Evolutionary conservation across 805 yeast genomes (phyloP), one percentile per base, ranked within the genome.

Genomic region (Starmerella stellata): DNA sequence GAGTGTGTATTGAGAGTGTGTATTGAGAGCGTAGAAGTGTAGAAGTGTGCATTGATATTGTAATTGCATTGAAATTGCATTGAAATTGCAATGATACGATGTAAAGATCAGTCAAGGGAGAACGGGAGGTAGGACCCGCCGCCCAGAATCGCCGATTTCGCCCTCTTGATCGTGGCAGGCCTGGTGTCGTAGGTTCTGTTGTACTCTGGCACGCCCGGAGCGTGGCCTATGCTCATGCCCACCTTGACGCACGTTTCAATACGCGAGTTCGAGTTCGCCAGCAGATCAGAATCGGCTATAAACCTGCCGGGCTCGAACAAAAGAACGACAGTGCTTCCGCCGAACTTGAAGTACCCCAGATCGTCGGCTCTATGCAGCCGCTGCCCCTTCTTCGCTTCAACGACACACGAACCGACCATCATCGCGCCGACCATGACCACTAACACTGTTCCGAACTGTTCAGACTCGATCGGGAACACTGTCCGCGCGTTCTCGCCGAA

Each of bases 371-470:
- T 65, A 7, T 58, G 50, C 3, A 87, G 64, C 0, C 38, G 29
- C 33, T 72, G 72, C 2, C 81, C 82, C 34, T 66, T 69, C 38
- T 67, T 54, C 14, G 74, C 75, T 0, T 87, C 75, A 21, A 87
- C 56, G 0, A 82, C 68, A 2, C 77, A 83, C 2, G 93, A 77
- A 0, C 96, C 96, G 2, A 87, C 98, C 95, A 87, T 83, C 96
- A 90, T 87, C 0, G 98, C 98, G 27, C 98, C 98, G 3, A 87
- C 81, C 4, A 90, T 74, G 18, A 82, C 70, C 59, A 80, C 66
- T 44, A 78, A 61, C 16, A 87, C 78, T 0, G 69, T 65, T 0
- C 95, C 95, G 55, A 81, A 85, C n/a, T 68, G 62, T 24, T 67
- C 64, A 1, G 93, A 72, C 23, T 78, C 71, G 17, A 87, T 74